Evolutionary conservation across 139 green algal genomes (phyloP).

Genomic region (Eudorina sp.): DNA sequence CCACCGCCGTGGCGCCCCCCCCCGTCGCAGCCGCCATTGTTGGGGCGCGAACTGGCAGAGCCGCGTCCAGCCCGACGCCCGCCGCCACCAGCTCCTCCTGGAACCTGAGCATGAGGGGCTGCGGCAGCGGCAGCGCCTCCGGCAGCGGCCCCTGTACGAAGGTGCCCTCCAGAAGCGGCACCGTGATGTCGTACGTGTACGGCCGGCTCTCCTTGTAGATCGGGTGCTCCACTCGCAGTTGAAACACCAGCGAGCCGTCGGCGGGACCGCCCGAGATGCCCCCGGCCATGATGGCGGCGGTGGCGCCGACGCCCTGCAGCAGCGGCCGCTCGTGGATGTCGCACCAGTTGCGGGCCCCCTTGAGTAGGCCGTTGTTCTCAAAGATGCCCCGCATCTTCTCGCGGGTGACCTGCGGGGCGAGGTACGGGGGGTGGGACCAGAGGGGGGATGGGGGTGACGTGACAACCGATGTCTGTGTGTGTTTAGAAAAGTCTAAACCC

Average conservation of each 20-base stretch:
- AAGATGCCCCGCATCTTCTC: constrained; percentile 27
- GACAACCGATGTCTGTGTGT: too few species aligned
- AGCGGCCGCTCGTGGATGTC: constrained; percentile 44
- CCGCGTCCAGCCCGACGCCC: constrained; percentile 28
- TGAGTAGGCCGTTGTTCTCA: constrained; percentile 36
- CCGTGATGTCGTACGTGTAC: constrained; percentile 1
- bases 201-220: not conserved
- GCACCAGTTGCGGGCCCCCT: constrained; percentile 45
- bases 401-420: constrained; percentile 26
- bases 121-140: constrained; percentile 32
- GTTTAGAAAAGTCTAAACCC: too few species aligned
- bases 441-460: too few species aligned
- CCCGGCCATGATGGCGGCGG: not conserved
- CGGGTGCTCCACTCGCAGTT: constrained; percentile 40
- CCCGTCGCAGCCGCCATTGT: not conserved
- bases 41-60: not conserved
- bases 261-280: constrained; percentile 14
- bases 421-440: too few species aligned
- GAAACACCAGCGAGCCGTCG: constrained; percentile 36
- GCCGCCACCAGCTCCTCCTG: constrained; percentile 30
- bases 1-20: not conserved
- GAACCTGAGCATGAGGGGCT: constrained; percentile 22
- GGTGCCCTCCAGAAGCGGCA: constrained; percentile 21
- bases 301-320: not conserved
- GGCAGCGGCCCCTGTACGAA: constrained; percentile 18